Conservation (phyloP, 1,284 basidiomycete species). For the Xanthoconium separans region DNA sequence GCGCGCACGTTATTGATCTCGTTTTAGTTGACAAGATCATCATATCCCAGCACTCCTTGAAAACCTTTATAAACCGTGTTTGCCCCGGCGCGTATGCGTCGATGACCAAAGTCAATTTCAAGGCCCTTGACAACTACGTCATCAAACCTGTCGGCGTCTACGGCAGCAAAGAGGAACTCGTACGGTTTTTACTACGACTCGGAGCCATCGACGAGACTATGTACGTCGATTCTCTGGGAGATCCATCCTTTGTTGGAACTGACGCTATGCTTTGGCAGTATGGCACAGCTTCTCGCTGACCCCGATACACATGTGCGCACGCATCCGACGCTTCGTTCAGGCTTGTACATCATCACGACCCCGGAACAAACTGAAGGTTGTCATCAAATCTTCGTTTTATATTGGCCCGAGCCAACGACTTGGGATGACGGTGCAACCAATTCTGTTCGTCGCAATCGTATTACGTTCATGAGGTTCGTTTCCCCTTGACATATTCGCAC, state of each 20-base stretch:
- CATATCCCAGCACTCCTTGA: constrained; percentile 47
- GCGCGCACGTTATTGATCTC: not conserved
- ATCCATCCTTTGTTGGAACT: not conserved
- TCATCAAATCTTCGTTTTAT: constrained; percentile 45
- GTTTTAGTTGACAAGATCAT: constrained; percentile 55
- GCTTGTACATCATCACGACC: constrained; percentile 44
- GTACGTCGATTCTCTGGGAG: constrained; percentile 29
- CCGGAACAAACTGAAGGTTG: constrained; percentile 3
- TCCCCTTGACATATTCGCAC: not conserved
- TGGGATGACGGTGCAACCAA: constrained; percentile 52
- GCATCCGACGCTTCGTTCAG: constrained; percentile 43
- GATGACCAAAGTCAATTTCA: constrained; percentile 54
- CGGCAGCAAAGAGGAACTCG: constrained; percentile 50
- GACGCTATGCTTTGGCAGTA: constrained; percentile 9
- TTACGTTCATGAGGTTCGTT: constrained; percentile 59
- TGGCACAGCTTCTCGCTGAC: constrained; percentile 21
- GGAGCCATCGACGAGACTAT: constrained; percentile 35
- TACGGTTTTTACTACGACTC: constrained; percentile 40
- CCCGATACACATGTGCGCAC: constrained; percentile 18
- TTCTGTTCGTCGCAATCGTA: constrained; percentile 48
- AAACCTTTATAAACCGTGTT: constrained; percentile 43
- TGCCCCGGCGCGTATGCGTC: constrained; percentile 45
- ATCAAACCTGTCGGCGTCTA: constrained; percentile 56
- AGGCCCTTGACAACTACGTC: constrained; percentile 40
- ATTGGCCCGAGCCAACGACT: constrained; percentile 61